Base-by-base conservation (phyloP, 129 eudicot species). In the Solidago caesia region DNA sequence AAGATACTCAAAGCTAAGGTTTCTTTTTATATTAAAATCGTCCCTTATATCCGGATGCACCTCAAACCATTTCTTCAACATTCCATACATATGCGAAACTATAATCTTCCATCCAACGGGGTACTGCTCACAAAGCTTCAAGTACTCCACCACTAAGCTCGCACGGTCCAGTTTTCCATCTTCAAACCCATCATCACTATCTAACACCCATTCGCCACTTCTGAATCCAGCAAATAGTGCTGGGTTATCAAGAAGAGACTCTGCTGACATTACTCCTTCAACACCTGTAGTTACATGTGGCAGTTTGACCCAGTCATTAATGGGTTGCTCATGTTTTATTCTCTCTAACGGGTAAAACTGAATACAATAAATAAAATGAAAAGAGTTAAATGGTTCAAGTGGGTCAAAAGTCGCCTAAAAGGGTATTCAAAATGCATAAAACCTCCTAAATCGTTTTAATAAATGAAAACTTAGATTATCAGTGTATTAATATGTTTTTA, bases 181-280 rank as follows among this genome's bases (percentile, higher is more conserved):
- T 77, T 78, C 86, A 51, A 55, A 77, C 8, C 58, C 62, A 16
- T 80, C 89, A 56, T 81, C 87, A 49, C 75, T 58, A 4, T 75
- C 84, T 45, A 6, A 68, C 29, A 68, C 90, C 92, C 95, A 91
- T 60, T 91, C 99, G 4, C 87, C 77, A 5, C 94, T 84, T 55
- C 89, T 72, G 78, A 80, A 95, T 55, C 99, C 97, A 49, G 86
- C 96, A 73, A 95, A 95, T 12, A 95, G 82, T 53, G 99, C 97
- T 8, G 97, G 99, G 68, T 95, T 95, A 64, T 95, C 95, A 33
- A 95, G 99, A 2, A 95, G 90, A 16, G 90, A 64, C 83, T 95
- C 97, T 1, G 99, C 97, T 42, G 99, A 91, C 55, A 91, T 92
- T 7, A 95, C 90, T 66, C 99, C 99, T 51, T 95, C 96, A 15